Percentiles rank a stretch among this genome's conserved stretches.
Conservation (phyloP, 208 protist species). For the Novymonas esmeraldas region DNA sequence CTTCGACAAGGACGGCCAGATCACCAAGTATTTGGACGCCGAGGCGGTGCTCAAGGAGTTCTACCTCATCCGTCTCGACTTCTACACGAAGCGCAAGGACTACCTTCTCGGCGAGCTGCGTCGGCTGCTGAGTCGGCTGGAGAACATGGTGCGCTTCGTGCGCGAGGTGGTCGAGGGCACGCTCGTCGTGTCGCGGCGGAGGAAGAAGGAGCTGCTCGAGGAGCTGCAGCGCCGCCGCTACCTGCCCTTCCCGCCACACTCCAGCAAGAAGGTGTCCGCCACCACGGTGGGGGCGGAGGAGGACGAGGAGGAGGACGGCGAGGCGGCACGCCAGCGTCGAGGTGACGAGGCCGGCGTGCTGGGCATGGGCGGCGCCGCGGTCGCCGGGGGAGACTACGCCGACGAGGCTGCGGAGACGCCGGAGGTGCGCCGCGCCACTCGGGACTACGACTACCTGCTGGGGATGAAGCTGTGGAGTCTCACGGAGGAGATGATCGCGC, state of each 20-base stretch:
- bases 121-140: conserved; percentile 87
- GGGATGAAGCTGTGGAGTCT: conserved; percentile 98
- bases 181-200: conserved; percentile 92
- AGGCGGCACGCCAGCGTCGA: neutral
- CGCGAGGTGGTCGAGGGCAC: conserved; percentile 94
- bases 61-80: conserved; percentile 95
- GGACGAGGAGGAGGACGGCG: conserved; percentile 33
- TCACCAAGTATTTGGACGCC: conserved; percentile 95
- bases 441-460: conserved; percentile 99
- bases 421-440: conserved; percentile 62
- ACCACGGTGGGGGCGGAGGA: conserved; percentile 75
- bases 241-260: conserved; percentile 80
- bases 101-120: conserved; percentile 90
- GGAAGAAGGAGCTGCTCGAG: conserved; percentile 94
- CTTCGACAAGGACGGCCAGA: conserved; percentile 95
- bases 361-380: conserved; percentile 13
- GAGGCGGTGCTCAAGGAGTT: conserved; percentile 97
- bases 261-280: conserved; percentile 83
- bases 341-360: conserved; percentile 38
- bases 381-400: conserved; percentile 20
- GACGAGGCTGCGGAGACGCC: conserved; percentile 44
- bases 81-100: conserved; percentile 97
- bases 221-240: conserved; percentile 92
- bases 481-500: conserved; percentile 96
- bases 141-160: conserved; percentile 99